These are phyloP conservation scores for Cucurbita argyrosperma DNA, from an alignment of 306 rosid species.

Conservation along the genomic window DNA sequence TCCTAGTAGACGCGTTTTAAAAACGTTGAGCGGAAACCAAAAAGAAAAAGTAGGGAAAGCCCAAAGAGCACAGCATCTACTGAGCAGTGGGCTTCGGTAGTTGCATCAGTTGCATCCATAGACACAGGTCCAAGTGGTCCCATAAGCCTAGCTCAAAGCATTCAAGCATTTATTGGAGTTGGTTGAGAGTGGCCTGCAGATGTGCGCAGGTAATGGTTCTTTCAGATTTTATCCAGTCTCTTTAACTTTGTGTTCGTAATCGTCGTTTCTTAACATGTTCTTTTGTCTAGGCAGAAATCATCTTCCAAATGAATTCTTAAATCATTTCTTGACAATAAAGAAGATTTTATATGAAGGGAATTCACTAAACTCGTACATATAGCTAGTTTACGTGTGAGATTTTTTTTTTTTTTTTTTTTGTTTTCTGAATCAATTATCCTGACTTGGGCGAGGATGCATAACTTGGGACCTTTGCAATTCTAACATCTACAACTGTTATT, in stretches of 20 bases:
- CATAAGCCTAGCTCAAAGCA: constrained; percentile 69
- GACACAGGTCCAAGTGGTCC: constrained; percentile 85
- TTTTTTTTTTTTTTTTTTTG: not conserved
- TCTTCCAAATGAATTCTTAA: not conserved
- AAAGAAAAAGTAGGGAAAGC: no score
- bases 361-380: not conserved
- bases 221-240: not conserved
- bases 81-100: no score
- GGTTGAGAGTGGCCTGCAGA: constrained; percentile 89
- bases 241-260: not conserved
- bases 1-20: no score
- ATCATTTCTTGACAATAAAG: constrained; percentile 2
- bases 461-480: not conserved
- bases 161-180: constrained; percentile 78
- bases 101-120: constrained; percentile 7
- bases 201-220: constrained; percentile 34
- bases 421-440: not conserved
- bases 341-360: not conserved
- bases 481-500: not conserved
- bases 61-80: no score
- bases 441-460: not conserved
- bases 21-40: no score
- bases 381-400: not conserved
- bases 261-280: not conserved
- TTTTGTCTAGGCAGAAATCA: not conserved